These are phyloP conservation scores for Verticillium isaacii DNA, from an alignment of 2,329 filamentous ascomycete genomes.

Conservation along the genomic window DNA sequence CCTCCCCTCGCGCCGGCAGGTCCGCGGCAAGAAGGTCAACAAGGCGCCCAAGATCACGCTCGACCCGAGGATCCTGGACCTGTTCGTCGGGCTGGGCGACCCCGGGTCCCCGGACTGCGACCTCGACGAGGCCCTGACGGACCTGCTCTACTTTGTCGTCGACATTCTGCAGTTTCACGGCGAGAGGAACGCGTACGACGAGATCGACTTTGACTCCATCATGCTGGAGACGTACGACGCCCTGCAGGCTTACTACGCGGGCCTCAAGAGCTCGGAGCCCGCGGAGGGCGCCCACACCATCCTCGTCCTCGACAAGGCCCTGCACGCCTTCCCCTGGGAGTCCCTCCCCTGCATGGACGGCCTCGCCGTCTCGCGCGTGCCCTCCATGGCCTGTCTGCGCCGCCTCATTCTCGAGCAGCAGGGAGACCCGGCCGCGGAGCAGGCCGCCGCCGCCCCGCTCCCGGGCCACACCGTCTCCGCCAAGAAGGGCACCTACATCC, in stretches of 20 bases:
- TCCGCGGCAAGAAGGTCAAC: slow-evolving; percentile 48
- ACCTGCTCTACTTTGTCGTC: slow-evolving; percentile 92
- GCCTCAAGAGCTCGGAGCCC: slow-evolving; percentile 31
- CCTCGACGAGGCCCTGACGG: slow-evolving; percentile 83
- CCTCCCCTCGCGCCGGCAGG: slow-evolving; percentile 73
- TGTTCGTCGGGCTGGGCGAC: slow-evolving; percentile 83
- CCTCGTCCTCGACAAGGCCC: slow-evolving; percentile 82
- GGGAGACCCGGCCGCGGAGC: slow-evolving; percentile 22
- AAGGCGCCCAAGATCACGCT: slow-evolving; percentile 39
- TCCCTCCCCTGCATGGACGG: slow-evolving; percentile 81
- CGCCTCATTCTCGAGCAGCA: slow-evolving; percentile 60
- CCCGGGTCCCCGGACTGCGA: slow-evolving; percentile 63
- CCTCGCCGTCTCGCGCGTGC: slow-evolving; percentile 78
- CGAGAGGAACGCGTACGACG: slow-evolving; percentile 93
- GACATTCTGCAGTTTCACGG: slow-evolving; percentile 96
- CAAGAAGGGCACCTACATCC: slow-evolving; percentile 65
- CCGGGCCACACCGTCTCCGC: slow-evolving; percentile 52
- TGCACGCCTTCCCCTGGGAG: slow-evolving; percentile 95
- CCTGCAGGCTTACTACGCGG: slow-evolving; percentile 69
- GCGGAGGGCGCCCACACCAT: slow-evolving; percentile 65
- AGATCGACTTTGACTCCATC: slow-evolving; percentile 93
- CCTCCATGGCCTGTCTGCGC: slow-evolving; percentile 77
- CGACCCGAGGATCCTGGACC: slow-evolving; percentile 65
- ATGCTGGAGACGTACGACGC: slow-evolving; percentile 84
- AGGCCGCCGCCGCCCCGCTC: slow-evolving; percentile 18